A percentile compares a stretch with the other conserved stretches of the same genome.
Conservation (phyloP, 305 asterid species). For the Fraxinus baroniana region DNA sequence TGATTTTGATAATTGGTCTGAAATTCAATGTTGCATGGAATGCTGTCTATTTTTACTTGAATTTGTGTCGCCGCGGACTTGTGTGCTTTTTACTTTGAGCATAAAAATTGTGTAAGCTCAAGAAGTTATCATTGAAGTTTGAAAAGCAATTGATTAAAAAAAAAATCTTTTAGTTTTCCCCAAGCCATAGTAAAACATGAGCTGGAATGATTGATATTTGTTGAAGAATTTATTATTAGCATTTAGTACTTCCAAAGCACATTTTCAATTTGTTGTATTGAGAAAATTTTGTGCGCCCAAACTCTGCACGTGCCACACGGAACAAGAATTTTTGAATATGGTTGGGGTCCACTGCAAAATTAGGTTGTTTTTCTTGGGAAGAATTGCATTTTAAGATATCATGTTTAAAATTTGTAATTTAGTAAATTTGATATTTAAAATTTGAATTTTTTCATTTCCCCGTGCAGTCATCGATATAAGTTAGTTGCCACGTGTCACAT, state of each 20-base stretch:
- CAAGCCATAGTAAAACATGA: not conserved
- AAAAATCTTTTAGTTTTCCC: not conserved
- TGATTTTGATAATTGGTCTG: not conserved
- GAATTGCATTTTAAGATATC: not conserved
- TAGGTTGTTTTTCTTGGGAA: not conserved
- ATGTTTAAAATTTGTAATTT: not conserved
- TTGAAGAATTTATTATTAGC: not conserved
- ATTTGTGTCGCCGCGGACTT: not conserved
- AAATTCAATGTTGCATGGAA: not conserved
- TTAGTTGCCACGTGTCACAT: not conserved
- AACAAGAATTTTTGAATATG: not conserved
- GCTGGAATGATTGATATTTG: not conserved
- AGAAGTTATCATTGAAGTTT: not conserved
- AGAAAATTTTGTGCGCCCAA: not conserved
- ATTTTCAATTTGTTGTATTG: not conserved
- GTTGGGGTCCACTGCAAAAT: constrained; percentile 6
- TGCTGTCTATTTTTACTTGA: not conserved
- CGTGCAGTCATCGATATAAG: not conserved
- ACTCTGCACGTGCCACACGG: not conserved
- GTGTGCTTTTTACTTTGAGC: not conserved
- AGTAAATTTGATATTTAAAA: not conserved
- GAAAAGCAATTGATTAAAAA: not conserved
- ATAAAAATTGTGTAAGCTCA: not conserved
- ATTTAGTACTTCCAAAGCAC: not conserved
- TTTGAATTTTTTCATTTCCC: constrained; percentile 5